A percentile compares a stretch with the other conserved stretches of the same genome.
Conservation (phyloP, 2,329 filamentous ascomycete genomes). For the Sporothrix curviconia region DNA sequence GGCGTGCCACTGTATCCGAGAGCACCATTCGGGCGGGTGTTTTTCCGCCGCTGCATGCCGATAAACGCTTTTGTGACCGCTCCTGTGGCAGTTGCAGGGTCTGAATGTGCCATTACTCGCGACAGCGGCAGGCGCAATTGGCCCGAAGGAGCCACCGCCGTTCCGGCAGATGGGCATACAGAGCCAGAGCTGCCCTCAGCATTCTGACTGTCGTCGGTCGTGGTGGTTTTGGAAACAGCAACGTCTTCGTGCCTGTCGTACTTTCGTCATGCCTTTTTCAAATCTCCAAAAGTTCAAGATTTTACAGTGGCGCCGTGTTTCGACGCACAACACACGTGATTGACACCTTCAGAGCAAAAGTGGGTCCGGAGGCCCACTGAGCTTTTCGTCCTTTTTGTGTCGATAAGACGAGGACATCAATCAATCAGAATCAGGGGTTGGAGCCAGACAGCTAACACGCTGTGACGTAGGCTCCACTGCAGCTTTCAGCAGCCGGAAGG, state of each 20-base stretch:
- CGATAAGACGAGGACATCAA: too few relatives aligned
- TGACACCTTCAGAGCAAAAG: background rate
- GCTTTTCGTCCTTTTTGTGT: background rate
- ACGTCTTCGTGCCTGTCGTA: background rate
- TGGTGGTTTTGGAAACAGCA: too few relatives aligned
- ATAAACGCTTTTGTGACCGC: conserved; percentile 13
- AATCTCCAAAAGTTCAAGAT: background rate
- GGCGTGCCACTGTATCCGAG: conserved; percentile 44
- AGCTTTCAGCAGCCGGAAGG: background rate
- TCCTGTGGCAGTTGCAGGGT: background rate
- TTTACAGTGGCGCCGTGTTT: conserved; percentile 12
- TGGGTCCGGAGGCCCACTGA: background rate
- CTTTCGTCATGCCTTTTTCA: background rate
- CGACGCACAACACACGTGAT: conserved; percentile 6
- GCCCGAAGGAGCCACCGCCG: background rate
- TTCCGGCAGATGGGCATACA: conserved; percentile 20
- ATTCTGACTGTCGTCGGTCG: conserved; percentile 13
- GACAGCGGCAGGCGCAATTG: background rate
- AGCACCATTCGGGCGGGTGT: conserved; percentile 52
- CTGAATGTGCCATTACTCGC: background rate
- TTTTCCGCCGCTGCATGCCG: conserved; percentile 11
- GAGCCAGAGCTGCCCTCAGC: conserved; percentile 15
- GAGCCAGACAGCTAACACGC: background rate
- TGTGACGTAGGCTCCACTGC: conserved; percentile 14
- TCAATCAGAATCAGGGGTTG: too few relatives aligned